Percentiles rank a stretch among this genome's conserved stretches.
Evolutionary conservation across 2,329 filamentous ascomycete genomes (phyloP).

Genomic region (Clonostachys rosea): DNA sequence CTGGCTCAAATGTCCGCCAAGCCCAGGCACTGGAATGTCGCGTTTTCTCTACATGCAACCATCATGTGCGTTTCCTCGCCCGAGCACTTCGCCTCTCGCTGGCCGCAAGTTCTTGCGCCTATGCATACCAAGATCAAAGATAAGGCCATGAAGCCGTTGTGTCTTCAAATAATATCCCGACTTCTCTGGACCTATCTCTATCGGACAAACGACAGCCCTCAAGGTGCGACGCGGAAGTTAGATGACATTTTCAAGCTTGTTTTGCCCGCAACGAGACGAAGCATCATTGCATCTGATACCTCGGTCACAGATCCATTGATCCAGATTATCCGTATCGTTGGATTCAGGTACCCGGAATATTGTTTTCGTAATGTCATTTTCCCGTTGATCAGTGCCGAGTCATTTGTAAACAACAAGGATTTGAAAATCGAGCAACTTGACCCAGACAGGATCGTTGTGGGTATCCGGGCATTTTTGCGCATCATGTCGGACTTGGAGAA

Average conservation of each 20-base stretch:
- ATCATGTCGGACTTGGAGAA: conserved; percentile 93
- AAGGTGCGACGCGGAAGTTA: conserved; percentile 69
- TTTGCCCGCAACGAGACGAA: conserved; percentile 70
- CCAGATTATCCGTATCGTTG: conserved; percentile 90
- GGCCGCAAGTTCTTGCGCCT: conserved; percentile 75
- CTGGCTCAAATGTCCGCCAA: conserved; percentile 84
- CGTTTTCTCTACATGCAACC: conserved; percentile 83
- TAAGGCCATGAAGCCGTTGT: conserved; percentile 69
- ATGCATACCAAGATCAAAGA: conserved; percentile 83
- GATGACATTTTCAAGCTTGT: conserved; percentile 87
- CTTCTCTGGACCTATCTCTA: conserved; percentile 95
- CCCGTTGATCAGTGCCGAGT: conserved; percentile 85
- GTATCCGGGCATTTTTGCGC: conserved; percentile 87
- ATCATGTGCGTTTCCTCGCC: conserved; percentile 83
- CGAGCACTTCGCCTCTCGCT: conserved; percentile 80
- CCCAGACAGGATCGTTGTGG: conserved; percentile 95
- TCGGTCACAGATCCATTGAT: conserved; percentile 86
- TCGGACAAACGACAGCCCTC: conserved; percentile 67
- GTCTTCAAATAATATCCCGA: conserved; percentile 84
- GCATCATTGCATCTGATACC: conserved; percentile 76
- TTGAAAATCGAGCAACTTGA: conserved; percentile 88
- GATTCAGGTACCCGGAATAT: conserved; percentile 88
- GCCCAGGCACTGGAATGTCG: conserved; percentile 84
- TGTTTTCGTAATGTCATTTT: conserved; percentile 94
- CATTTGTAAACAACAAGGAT: conserved; percentile 73